Evolutionary conservation across 306 rosid species (phyloP), one percentile per base, ranked within the genome.

Genomic region (Abrus pulchellus): DNA sequence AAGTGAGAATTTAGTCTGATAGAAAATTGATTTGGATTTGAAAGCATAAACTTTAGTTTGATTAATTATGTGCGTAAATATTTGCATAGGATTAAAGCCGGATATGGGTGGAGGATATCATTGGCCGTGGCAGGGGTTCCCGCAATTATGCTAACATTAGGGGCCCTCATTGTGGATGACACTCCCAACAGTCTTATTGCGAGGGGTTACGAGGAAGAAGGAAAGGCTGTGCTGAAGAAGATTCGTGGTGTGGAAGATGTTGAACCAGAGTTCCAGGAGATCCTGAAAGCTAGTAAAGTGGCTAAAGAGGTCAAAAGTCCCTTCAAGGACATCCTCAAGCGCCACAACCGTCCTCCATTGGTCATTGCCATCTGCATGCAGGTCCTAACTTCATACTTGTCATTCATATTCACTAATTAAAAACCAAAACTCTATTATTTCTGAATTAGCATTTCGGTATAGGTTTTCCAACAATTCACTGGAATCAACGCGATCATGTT

Each of bases 61-160:
- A 40, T 2, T 10, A 7, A 55, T 27, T 27, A 27, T 20, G 32
- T 40, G 33, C 38, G 38, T 75, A 8, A 38, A 32, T 7, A 2
- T 38, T 2, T 38, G 5, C 2, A 69, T 47, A 89, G 87, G 73
- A 85, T 92, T 1, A 1, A 68, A 43, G 92, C 85, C 6, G 96
- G 93, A 60, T 83, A 86, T 69, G 97, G 97, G 20, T 90, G 97
- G 97, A 88, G 97, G 65, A n/a, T 90, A 41, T 90, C 97, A 7
- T 0, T 92, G 52, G 94, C 72, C 5, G 9, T 87, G 61, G 92
- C 88, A 1, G 90, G 86, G 2, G 1, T 90, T 68, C 94, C 97
- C 0, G 92, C 94, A 9, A 0, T 80, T 0, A 1, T 90, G 74
- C 54, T 90, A 0, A 83, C 88, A 1, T 0, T 84, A 0, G 94